Evolutionary conservation across 1,284 basidiomycete species (phyloP).

Genomic region (Takashimella tepidaria): DNA sequence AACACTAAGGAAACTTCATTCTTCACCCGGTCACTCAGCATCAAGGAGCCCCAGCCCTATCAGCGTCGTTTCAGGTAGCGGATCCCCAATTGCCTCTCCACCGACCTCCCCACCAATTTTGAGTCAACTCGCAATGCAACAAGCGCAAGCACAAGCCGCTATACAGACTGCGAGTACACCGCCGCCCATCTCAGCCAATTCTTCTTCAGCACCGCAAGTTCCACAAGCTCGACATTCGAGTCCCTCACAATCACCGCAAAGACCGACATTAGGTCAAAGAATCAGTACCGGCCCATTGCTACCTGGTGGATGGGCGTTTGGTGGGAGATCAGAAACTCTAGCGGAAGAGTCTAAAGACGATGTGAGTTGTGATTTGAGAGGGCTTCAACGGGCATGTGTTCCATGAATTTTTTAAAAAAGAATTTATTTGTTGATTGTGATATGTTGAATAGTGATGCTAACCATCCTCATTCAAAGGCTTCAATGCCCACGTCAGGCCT

Average conservation of each 20-base stretch:
- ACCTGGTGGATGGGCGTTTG: conserved; percentile 41
- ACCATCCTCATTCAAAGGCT: too few species aligned
- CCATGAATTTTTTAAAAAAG: too few species aligned
- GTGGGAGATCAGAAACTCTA: not conserved
- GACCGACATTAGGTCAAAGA: conserved; percentile 31
- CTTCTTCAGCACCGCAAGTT: not conserved
- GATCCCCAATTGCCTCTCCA: not conserved
- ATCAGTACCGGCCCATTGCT: conserved; percentile 37
- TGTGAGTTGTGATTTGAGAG: not conserved
- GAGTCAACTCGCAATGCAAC: conserved; percentile 20
- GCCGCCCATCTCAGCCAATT: conserved; percentile 12
- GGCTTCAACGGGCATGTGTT: not conserved
- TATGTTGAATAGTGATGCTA: too few species aligned
- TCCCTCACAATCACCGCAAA: not conserved
- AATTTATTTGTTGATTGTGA: too few species aligned
- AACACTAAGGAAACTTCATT: not conserved
- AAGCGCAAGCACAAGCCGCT: not conserved
- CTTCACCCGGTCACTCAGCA: not conserved
- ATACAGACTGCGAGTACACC: conserved; percentile 4
- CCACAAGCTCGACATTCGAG: not conserved
- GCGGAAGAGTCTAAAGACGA: conserved; percentile 4
- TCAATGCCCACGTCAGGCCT: conserved; percentile 4
- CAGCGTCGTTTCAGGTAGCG: not conserved
- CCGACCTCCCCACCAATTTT: conserved; percentile 7
- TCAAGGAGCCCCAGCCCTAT: conserved; percentile 13